Conservation (phyloP, 331 rosid genomes). For the Pyracantha coccinea region DNA sequence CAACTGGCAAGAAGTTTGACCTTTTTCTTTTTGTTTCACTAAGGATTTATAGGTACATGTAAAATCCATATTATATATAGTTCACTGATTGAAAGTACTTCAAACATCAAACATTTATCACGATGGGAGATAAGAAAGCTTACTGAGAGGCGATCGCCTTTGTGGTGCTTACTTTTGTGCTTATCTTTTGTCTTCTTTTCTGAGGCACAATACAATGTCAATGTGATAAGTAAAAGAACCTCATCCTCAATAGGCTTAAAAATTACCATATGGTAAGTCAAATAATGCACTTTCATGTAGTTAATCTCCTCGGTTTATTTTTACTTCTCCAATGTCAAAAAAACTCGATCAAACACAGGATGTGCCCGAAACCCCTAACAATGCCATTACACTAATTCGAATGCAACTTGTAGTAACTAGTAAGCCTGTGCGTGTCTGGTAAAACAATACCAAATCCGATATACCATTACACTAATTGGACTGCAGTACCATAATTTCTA, state of each 20-base stretch:
- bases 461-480: background rate
- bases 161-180: conserved; percentile 45
- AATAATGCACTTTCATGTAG: background rate
- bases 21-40: background rate
- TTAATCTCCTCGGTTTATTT: background rate
- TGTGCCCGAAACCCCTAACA: background rate
- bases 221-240: conserved; percentile 4
- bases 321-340: background rate
- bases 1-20: background rate
- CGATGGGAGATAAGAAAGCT: conserved; percentile 18
- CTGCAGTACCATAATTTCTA: no score
- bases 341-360: background rate
- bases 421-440: background rate
- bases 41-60: background rate
- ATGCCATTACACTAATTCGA: background rate
- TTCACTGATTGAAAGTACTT: background rate
- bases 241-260: background rate
- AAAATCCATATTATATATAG: background rate
- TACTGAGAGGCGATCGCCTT: conserved; percentile 42
- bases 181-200: conserved; percentile 70
- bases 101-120: background rate
- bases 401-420: background rate
- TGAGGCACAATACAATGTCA: conserved; percentile 23
- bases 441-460: no score
- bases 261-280: background rate